Evolutionary conservation across 177 flowering plant genomes (phyloP), one percentile per base, ranked within the genome.

Genomic region (Vitis hybrid): DNA sequence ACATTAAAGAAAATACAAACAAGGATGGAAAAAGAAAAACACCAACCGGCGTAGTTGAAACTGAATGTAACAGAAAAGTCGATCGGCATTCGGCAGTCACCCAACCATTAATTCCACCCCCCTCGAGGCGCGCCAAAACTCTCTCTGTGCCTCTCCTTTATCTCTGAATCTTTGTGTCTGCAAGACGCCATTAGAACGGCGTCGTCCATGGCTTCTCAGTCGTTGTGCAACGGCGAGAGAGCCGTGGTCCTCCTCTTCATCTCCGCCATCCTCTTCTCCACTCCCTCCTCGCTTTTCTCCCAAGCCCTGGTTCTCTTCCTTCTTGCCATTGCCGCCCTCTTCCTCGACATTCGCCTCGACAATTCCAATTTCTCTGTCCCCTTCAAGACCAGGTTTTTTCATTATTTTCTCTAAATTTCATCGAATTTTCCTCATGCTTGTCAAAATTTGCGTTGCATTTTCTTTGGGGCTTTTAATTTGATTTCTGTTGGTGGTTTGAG

Each of bases 171-270:
- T 0, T 1, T 33, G 8, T 4, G 44, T 7, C 8, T 4, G 44
- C 44, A 0, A 4, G 5, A 7, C 44, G 44, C 44, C 57, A 20
- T 19, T 15, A 33, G 50, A 50, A 8, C 33, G 54, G 15, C 15
- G 13, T 4, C 12, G 15, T 12, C 3, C 44, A 51, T 61, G 51
- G 58, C 71, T 22, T 57, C 64, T 64, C 66, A 68, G 78, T 78
- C 81, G 54, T 69, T 71, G 64, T 66, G 28, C 64, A 94, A 81
- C 80, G 97, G 97, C 74, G 98, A 94, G 86, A 83, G 97, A 79
- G 83, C 82, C 38, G 97, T 94, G 50, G 95, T 94, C 2, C 20
- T 83, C 28, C 76, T 90, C 56, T 87, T 89, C 77, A 61, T 90
- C 13, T 62, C 70, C 13, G 82, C 82, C 22, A 72, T 90, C 53